Conservation (phyloP, 805 yeast species). For the Ogataea degrootiae region DNA sequence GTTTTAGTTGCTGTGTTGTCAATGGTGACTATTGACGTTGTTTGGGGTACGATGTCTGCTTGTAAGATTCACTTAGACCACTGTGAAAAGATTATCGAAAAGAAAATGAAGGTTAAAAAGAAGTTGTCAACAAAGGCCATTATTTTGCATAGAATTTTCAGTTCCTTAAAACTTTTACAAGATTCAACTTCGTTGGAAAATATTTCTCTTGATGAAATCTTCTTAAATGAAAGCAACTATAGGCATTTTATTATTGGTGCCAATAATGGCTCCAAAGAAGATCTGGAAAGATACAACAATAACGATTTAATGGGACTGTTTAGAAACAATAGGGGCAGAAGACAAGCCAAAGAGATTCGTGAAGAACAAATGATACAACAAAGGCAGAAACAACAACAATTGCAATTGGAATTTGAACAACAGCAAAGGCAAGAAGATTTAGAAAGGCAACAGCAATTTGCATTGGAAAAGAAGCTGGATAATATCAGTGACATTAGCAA, state of each 20-base stretch:
- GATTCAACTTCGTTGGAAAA: slow-evolving; percentile 59
- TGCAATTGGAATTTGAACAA: slow-evolving; percentile 3
- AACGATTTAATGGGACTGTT: slow-evolving; percentile 23
- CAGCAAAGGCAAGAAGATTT: slow-evolving; percentile 1
- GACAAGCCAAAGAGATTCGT: background rate
- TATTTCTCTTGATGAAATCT: slow-evolving; percentile 30
- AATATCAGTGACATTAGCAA: background rate
- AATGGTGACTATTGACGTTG: slow-evolving; percentile 84
- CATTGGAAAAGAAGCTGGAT: background rate
- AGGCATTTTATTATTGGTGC: slow-evolving; percentile 29
- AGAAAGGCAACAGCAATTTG: slow-evolving; percentile 1
- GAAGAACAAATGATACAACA: slow-evolving; percentile 1
- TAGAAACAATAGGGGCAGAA: slow-evolving; percentile 16
- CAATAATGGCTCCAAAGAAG: slow-evolving; percentile 21
- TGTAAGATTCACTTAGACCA: slow-evolving; percentile 71
- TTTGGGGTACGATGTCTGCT: slow-evolving; percentile 88
- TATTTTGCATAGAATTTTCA: slow-evolving; percentile 71
- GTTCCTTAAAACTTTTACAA: slow-evolving; percentile 69
- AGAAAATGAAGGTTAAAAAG: slow-evolving; percentile 62
- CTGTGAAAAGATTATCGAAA: slow-evolving; percentile 69
- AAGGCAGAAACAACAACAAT: slow-evolving; percentile 3
- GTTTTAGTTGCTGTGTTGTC: slow-evolving; percentile 77
- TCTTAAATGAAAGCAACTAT: slow-evolving; percentile 32
- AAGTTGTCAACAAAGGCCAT: slow-evolving; percentile 71
- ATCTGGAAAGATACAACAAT: slow-evolving; percentile 19